Evolutionary conservation across 352 stramenopile genomes (phyloP), one percentile per base, ranked within the genome.

Genomic region (Salisapilia sapeloensis): DNA sequence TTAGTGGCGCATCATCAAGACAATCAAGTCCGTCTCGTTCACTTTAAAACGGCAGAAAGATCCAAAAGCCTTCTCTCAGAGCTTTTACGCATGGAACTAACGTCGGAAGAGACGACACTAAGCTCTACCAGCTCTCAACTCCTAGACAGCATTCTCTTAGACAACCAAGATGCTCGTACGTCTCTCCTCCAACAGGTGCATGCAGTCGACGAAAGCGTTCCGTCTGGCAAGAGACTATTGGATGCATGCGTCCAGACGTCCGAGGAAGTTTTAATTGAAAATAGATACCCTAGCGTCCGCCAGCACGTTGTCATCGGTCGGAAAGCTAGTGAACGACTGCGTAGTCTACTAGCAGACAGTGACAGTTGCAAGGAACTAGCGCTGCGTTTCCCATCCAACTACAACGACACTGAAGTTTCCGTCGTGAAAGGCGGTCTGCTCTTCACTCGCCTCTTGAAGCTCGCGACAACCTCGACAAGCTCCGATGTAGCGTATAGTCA

Each of bases 11-110:
- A 54, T 6, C 77, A 86, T 35, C 61, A 66, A 15, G 62, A 56
- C 2, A 74, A 61, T 15, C 71, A 86, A 40, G 67, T 83, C 39
- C 67, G 81, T n/a, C 33, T 83, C 11, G 50, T 83, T 1, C 72
- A 75, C 14, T 19, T 83, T 25, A 50, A 60, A 25, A 60, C 67
- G 10, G 34, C 39, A 1, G 56, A 56, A 6, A 72, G 56, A 4
- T 48, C 42, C 6, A 48, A 40, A 12, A 78, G 55, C 29, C 41
- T 86, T 9, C 44, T 83, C 1, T 58, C 66, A 0, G 62, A 72
- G 19, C 45, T 79, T 6, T 38, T 83, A 24, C 48, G 58, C 15
- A 35, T 83, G 8, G 71, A 86, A 31, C 51, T 74, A 20, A 40
- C 50, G 0, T 55, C 60, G 31, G 66, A 83, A 15, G 66, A 83